Conservation (phyloP, 768 basidiomycete species). For the Sporobolomyces pararoseus region DNA sequence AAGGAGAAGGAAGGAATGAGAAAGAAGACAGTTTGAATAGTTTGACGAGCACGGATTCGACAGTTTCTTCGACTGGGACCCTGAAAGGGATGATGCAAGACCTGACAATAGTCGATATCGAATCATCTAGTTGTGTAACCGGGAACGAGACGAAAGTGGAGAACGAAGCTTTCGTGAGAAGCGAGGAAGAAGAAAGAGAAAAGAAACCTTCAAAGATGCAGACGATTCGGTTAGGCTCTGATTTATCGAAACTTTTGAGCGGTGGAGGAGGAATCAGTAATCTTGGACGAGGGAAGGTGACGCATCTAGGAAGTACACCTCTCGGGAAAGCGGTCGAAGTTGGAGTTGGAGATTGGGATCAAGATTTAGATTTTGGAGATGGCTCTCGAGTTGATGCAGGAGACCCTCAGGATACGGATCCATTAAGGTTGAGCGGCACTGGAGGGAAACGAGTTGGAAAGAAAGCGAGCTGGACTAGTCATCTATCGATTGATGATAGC, state of each 20-base stretch:
- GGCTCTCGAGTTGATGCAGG: neutral
- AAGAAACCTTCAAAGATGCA: conserved; percentile 4
- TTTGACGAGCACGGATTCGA: neutral
- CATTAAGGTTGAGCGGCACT: neutral
- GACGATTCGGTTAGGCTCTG: conserved; percentile 22
- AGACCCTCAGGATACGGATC: neutral
- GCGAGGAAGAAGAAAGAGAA: neutral
- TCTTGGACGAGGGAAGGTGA: conserved; percentile 14
- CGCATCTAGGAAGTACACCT: conserved; percentile 29
- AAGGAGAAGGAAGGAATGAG: neutral
- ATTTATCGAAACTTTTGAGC: conserved; percentile 24
- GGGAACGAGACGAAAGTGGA: neutral
- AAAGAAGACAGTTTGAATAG: conserved; percentile 9
- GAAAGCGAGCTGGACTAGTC: conserved; percentile 38
- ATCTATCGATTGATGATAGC: conserved; percentile 29
- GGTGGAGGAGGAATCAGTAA: neutral
- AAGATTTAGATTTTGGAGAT: conserved; percentile 37
- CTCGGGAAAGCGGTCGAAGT: conserved; percentile 9
- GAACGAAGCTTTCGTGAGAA: neutral
- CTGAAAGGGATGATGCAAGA: conserved; percentile 11
- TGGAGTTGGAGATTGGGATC: conserved; percentile 38
- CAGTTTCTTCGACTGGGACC: neutral
- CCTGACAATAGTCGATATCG: conserved; percentile 9
- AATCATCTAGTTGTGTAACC: too few species aligned
- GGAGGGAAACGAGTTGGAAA: neutral